Base-by-base conservation (phyloP, 805 yeast genomes). In the Spathaspora arborariae region DNA sequence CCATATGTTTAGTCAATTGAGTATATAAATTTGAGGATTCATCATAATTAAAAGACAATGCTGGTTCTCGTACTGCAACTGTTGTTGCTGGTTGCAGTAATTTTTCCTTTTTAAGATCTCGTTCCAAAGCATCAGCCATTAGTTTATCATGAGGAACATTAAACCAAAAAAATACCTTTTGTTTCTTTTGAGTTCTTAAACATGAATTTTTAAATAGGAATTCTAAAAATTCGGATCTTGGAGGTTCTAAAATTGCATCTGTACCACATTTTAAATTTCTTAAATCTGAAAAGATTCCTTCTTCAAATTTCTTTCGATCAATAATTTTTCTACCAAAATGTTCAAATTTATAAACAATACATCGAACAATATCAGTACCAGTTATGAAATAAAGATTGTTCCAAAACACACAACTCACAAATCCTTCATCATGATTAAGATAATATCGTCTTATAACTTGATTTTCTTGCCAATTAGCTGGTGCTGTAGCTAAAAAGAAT, bases 151-250 rank as follows among this genome's bases (percentile, higher is more conserved):
- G 98, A 20, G 94, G 94, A 8, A 94, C 97, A 59, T 91, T 85
- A 63, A 87, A 90, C 98, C 98, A 94, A 64, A 85, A 89, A 62
- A 92, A 92, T 38, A 92, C 97, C 60, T 94, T 92, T 63, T 92
- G 99, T 59, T 94, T 92, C 76, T 92, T 92, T 58, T 92, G 97
- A 0, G 99, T 92, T 56, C 96, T 77, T 20, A 92, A 73, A 61
- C 98, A 92, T 52, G 84, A 82, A 62, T 92, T 88, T 59, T 84
- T 86, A 67, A 86, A 89, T 21, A 92, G 70, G 57, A 92, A 90
- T 51, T 85, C 86, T 49, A 92, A 72, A 61, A 92, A 90, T 30
- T 82, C 83, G 0, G 96, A 88, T 60, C 87, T 82, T 13, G 98
- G 96, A 41, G 80, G 81, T 62, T 92, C 98, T 48, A 92, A 70